Percentiles rank a stretch among this genome's conserved stretches.
phyloP scores from a whole-genome alignment of 2,329 filamentous ascomycete species.

The Aureobasidium uvarum region DNA sequence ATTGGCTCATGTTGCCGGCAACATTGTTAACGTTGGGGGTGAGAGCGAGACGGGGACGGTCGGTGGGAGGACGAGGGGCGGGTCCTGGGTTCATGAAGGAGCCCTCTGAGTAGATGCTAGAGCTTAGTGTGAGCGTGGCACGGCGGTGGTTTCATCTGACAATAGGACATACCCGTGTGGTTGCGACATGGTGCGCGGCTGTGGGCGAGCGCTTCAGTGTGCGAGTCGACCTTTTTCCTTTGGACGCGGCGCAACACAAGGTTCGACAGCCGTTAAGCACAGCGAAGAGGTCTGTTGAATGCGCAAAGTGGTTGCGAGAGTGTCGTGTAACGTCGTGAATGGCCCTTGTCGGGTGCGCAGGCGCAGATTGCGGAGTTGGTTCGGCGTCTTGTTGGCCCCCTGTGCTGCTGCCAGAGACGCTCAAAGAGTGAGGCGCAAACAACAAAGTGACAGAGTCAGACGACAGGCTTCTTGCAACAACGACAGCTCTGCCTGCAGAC shows the following conservation, averaged over 20 bases:
- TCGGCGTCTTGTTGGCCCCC: background rate
- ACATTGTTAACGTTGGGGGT: slow-evolving; percentile 70
- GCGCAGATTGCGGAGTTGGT: slow-evolving; percentile 12
- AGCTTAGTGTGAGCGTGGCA: background rate
- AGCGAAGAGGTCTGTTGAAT: background rate
- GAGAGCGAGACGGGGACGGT: slow-evolving; percentile 70
- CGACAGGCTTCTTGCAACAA: background rate
- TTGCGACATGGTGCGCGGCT: slow-evolving; percentile 20
- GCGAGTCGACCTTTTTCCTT: background rate
- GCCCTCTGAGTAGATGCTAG: slow-evolving; percentile 59
- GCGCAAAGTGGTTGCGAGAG: background rate
- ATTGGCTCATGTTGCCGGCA: slow-evolving; percentile 72
- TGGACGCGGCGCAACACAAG: slow-evolving; percentile 7
- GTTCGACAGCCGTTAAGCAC: slow-evolving; percentile 14
- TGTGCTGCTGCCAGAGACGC: slow-evolving; percentile 1
- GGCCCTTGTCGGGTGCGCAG: background rate
- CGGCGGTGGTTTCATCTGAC: background rate
- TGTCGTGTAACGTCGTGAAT: slow-evolving; percentile 17
- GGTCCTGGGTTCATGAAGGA: slow-evolving; percentile 97
- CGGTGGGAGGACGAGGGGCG: slow-evolving; percentile 82
- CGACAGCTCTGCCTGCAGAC: slow-evolving; percentile 8
- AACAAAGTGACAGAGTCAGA: background rate
- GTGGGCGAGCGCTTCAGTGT: background rate
- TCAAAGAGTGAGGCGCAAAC: slow-evolving; percentile 8
- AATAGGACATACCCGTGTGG: slow-evolving; percentile 22